A percentile compares a stretch with the other conserved stretches of the same genome.
Conservation (phyloP, 192 early-diverging fungal species). For the Chytriomyces sp. region DNA sequence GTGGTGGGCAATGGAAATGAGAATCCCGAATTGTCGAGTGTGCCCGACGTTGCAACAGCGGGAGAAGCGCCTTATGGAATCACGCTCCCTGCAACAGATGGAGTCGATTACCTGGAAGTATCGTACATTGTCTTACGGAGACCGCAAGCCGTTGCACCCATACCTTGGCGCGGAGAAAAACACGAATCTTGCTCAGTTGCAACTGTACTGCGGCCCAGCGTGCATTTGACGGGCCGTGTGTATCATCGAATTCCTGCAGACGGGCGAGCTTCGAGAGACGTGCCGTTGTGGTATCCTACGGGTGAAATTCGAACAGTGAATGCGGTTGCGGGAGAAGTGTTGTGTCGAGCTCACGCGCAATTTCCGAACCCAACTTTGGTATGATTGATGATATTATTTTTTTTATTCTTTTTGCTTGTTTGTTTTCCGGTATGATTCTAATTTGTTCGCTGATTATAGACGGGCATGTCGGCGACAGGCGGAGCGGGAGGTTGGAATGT, state of each 20-base stretch:
- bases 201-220: background rate
- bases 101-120: constrained; percentile 30
- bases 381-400: background rate
- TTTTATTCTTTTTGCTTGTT: background rate
- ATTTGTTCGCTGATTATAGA: background rate
- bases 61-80: background rate
- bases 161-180: background rate
- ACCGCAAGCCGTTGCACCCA: background rate
- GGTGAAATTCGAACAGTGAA: constrained; percentile 29
- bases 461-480: constrained; percentile 3
- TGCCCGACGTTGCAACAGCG: background rate
- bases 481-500: constrained; percentile 11
- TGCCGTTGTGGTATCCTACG: constrained; percentile 28
- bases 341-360: constrained; percentile 29
- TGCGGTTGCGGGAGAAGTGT: constrained; percentile 18
- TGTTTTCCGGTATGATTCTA: background rate
- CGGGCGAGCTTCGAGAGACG: background rate
- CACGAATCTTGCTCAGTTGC: background rate
- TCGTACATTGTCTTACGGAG: constrained; percentile 21
- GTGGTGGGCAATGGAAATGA: background rate
- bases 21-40: background rate
- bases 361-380: constrained; percentile 28
- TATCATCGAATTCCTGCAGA: constrained; percentile 30
- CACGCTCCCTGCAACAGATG: constrained; percentile 17
- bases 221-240: constrained; percentile 1